phyloP scores from a whole-genome alignment of 2,329 filamentous ascomycete species.

The Penicillium corylophilum region DNA sequence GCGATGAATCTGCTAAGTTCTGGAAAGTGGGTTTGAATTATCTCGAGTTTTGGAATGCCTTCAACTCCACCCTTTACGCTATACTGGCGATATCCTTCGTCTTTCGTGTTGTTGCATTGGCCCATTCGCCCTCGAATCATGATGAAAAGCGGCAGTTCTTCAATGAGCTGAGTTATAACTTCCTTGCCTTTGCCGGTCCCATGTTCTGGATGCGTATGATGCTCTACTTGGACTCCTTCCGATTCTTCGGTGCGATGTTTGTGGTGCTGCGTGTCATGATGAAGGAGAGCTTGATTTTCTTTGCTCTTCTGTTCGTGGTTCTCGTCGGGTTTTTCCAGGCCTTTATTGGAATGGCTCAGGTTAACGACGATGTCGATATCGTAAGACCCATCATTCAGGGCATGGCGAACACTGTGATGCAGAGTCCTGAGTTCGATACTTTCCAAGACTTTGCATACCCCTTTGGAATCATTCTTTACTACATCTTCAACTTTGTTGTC shows the following conservation, averaged over 20 bases:
- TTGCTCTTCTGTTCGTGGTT: conserved; percentile 81
- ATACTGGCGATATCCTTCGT: conserved; percentile 76
- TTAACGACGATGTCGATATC: conserved; percentile 64
- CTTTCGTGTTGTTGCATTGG: conserved; percentile 74
- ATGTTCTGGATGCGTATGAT: conserved; percentile 96
- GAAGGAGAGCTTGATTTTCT: conserved; percentile 94
- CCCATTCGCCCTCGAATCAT: conserved; percentile 54
- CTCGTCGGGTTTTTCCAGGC: conserved; percentile 80
- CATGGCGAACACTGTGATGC: conserved; percentile 85
- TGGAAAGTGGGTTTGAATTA: conserved; percentile 94
- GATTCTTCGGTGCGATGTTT: conserved; percentile 97
- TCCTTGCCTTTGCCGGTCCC: conserved; percentile 86
- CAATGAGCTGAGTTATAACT: conserved; percentile 87
- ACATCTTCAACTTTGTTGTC: conserved; percentile 95
- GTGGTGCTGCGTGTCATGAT: conserved; percentile 95
- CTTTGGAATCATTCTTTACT: conserved; percentile 93
- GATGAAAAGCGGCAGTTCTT: conserved; percentile 58
- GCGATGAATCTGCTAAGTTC: conserved; percentile 82
- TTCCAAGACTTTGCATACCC: conserved; percentile 91
- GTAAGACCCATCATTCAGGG: conserved; percentile 50
- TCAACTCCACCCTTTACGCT: conserved; percentile 80
- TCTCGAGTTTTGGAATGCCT: conserved; percentile 94
- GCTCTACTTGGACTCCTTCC: conserved; percentile 87
- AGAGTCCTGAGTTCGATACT: conserved; percentile 81
- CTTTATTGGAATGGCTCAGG: conserved; percentile 86